Evolutionary conservation across 2,329 filamentous ascomycete genomes (phyloP).

Genomic region (Clathrospora elynae): DNA sequence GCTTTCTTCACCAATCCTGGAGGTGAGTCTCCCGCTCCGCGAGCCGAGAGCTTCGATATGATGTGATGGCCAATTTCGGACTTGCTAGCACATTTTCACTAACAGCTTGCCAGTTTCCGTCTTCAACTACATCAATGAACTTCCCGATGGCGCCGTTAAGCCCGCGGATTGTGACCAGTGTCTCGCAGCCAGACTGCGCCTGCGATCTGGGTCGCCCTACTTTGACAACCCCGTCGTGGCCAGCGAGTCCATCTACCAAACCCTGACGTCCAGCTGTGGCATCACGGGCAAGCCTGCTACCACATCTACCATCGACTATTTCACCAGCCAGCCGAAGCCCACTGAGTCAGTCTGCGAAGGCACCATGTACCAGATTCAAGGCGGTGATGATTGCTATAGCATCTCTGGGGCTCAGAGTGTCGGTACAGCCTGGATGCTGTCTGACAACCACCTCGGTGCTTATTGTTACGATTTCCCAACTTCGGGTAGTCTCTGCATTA

Average conservation of each 20-base stretch:
- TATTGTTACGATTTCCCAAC: conserved; percentile 4
- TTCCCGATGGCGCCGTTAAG: background rate
- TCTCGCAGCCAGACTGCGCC: background rate
- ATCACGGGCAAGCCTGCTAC: no score
- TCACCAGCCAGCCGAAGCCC: no score
- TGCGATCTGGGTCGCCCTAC: background rate
- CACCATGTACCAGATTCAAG: background rate
- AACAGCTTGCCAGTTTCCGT: no score
- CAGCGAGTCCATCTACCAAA: background rate
- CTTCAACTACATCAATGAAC: background rate
- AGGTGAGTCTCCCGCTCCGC: no score
- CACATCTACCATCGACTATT: no score
- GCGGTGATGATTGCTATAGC: background rate
- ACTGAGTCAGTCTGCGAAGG: background rate
- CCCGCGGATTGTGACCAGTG: background rate
- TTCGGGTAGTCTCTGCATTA: conserved; percentile 2
- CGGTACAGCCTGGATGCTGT: conserved; percentile 7
- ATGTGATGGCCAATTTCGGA: no score
- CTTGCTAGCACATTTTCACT: no score
- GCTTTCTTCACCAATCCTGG: no score
- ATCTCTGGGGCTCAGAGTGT: conserved; percentile 2
- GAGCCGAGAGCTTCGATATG: no score
- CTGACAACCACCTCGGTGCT: conserved; percentile 6
- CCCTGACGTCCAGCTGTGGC: background rate
- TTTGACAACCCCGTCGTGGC: background rate